Conservation (phyloP, 345 rosid genomes). For the Hypericum perforatum region DNA sequence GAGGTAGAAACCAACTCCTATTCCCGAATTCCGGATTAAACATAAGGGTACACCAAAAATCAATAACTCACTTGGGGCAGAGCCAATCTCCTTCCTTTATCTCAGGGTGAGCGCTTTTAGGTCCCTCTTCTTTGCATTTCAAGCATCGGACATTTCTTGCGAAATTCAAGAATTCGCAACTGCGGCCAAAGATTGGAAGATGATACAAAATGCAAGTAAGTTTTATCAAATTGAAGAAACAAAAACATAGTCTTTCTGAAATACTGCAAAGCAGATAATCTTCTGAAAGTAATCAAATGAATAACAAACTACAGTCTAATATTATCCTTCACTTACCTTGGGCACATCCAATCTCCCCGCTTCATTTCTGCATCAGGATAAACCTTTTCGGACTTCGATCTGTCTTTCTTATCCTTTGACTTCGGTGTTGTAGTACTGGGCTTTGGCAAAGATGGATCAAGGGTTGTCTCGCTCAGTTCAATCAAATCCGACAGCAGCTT, state of each 20-base stretch:
- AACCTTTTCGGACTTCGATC: no score
- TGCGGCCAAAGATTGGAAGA: slow-evolving; percentile 14
- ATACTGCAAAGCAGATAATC: no score
- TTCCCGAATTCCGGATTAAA: no score
- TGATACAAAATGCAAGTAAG: background rate
- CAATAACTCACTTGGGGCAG: slow-evolving; percentile 51
- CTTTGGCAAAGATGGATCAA: slow-evolving; percentile 41
- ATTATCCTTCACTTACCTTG: slow-evolving; percentile 47
- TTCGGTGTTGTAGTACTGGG: slow-evolving; percentile 27
- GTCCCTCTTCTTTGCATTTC: slow-evolving; percentile 35
- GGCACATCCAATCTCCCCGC: slow-evolving; percentile 25
- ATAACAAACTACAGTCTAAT: background rate
- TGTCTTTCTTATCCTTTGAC: slow-evolving; percentile 14
- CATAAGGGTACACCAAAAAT: background rate
- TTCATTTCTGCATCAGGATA: slow-evolving; percentile 30
- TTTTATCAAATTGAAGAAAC: background rate
- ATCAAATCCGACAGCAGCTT: slow-evolving; percentile 64
- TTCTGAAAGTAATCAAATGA: background rate
- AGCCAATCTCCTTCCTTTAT: slow-evolving; percentile 66
- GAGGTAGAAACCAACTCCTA: no score
- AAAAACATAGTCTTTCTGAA: no score
- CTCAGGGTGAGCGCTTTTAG: slow-evolving; percentile 23
- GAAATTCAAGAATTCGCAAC: slow-evolving; percentile 53
- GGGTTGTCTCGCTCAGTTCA: slow-evolving; percentile 51
- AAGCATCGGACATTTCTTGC: slow-evolving; percentile 32